A percentile compares a stretch with the other conserved stretches of the same genome.
Evolutionary conservation across 169 alveolate species (phyloP).

Genomic region (Eimeria acervulina): DNA sequence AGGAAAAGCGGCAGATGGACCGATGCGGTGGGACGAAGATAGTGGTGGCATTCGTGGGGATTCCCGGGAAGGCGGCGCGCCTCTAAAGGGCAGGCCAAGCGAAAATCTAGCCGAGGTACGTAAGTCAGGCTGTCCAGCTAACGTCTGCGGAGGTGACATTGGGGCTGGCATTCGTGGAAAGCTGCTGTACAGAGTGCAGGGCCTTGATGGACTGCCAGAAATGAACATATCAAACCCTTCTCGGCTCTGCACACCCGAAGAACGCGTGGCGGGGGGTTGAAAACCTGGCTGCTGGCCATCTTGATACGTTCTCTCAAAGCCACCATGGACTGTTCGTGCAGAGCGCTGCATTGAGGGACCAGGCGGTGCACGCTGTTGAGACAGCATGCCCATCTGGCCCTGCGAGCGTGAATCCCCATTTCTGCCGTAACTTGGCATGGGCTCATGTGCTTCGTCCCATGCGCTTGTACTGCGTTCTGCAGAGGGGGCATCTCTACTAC

Average conservation of each 20-base stretch:
- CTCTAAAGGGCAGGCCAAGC: neutral
- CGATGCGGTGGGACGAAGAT: neutral
- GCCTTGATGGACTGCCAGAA: neutral
- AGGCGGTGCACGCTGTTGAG: neutral
- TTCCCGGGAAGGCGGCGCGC: neutral
- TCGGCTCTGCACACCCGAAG: neutral
- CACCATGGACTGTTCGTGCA: neutral
- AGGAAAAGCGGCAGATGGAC: neutral
- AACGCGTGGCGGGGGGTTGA: neutral
- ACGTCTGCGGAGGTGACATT: too few relatives aligned
- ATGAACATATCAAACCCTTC: neutral
- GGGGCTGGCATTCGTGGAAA: too few relatives aligned
- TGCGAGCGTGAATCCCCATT: neutral
- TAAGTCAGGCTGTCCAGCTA: too few relatives aligned
- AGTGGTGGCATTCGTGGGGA: neutral
- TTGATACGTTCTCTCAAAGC: neutral
- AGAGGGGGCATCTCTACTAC: neutral
- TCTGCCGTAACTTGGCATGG: neutral
- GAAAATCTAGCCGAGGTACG: too few relatives aligned
- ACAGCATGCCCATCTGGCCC: neutral
- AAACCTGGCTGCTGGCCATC: neutral
- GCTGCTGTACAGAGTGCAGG: neutral
- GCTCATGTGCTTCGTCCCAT: neutral
- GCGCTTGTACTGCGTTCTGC: neutral
- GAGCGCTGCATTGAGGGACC: neutral